Percentiles rank a stretch among this genome's conserved stretches.
These are phyloP conservation scores for Aspergillus latus DNA, from an alignment of 2,329 filamentous ascomycete species.

Conservation along the genomic window DNA sequence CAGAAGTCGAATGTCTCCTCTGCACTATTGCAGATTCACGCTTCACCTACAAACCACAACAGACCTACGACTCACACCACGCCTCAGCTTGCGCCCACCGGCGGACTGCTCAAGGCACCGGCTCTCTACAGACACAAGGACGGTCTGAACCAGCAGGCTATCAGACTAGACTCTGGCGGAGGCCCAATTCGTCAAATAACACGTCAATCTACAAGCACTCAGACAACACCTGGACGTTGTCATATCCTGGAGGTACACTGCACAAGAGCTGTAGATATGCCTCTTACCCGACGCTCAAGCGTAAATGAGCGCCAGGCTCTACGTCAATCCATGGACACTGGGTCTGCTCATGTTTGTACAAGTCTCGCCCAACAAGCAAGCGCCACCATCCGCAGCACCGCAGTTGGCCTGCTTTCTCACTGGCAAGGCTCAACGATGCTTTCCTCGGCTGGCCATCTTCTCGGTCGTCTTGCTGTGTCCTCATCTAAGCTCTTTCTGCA, in stretches of 20 bases:
- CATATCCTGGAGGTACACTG: not conserved
- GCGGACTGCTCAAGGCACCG: not conserved
- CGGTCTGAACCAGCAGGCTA: not conserved
- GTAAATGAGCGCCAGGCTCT: not conserved
- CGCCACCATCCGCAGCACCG: not conserved
- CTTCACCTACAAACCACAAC: not conserved
- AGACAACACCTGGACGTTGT: not conserved
- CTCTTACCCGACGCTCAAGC: constrained; percentile 1
- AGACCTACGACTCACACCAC: not conserved
- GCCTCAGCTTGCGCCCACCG: not conserved
- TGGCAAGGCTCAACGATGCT: constrained; percentile 14
- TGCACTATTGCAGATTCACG: not conserved
- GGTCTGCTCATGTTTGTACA: too few relatives aligned
- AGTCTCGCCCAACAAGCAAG: not conserved
- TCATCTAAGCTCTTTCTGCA: constrained; percentile 19
- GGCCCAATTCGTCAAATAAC: not conserved
- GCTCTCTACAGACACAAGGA: constrained; percentile 1
- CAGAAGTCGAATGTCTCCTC: not conserved
- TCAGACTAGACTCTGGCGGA: not conserved
- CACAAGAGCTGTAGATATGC: not conserved
- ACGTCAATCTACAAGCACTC: not conserved
- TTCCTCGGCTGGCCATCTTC: constrained; percentile 16
- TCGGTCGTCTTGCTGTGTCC: constrained; percentile 19
- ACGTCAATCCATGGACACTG: not conserved
- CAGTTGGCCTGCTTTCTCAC: constrained; percentile 9